Evolutionary conservation across 129 eudicot genomes (phyloP).

Genomic region (Flaveria trinervia): DNA sequence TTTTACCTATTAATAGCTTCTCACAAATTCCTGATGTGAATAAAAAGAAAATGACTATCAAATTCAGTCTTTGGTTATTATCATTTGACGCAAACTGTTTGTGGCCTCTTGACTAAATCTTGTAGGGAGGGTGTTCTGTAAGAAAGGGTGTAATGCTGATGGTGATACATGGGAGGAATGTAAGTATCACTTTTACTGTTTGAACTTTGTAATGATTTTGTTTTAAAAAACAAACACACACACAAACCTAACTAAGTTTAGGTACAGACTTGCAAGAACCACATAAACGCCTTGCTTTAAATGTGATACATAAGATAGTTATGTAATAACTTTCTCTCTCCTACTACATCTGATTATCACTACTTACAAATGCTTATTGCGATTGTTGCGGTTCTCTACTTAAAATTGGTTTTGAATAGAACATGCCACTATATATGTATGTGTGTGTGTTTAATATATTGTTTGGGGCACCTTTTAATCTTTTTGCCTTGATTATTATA

Average conservation of each 20-base stretch:
- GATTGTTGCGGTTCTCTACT: neutral
- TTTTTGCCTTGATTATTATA: neutral
- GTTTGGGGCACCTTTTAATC: neutral
- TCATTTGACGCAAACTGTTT: neutral
- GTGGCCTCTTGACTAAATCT: conserved; percentile 6
- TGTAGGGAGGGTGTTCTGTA: conserved; percentile 98
- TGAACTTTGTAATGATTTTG: neutral
- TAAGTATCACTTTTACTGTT: conserved; percentile 42
- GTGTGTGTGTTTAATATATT: neutral
- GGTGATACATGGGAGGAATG: conserved; percentile 99
- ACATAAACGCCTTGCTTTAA: neutral
- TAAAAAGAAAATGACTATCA: conserved; percentile 11
- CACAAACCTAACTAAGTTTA: neutral
- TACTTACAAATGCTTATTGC: neutral
- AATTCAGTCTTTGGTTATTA: neutral
- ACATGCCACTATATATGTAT: neutral
- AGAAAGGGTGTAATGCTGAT: conserved; percentile 91
- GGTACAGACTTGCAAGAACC: too few relatives aligned
- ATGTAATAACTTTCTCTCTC: neutral
- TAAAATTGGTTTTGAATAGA: neutral
- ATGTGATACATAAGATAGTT: neutral
- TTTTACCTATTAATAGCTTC: conserved; percentile 7
- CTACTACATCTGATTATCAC: neutral
- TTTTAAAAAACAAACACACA: neutral
- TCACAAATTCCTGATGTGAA: conserved; percentile 2